phyloP scores from a whole-genome alignment of 2,329 filamentous ascomycete species.

The Cytospora piceicola region DNA sequence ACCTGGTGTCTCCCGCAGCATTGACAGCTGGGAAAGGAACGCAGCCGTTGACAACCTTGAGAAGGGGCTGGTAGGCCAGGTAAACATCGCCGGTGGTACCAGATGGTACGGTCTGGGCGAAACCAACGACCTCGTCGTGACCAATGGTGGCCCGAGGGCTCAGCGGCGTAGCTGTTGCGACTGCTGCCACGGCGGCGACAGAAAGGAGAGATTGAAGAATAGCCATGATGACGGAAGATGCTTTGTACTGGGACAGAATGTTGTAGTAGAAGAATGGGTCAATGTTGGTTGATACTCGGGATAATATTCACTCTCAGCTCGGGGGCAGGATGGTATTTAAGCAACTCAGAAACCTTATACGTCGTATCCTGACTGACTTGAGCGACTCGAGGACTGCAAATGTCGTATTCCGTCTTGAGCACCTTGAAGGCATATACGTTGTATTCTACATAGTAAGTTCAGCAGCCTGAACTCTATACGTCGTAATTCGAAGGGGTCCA shows the following conservation, averaged over 20 bases:
- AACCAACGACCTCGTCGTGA: conserved; percentile 51
- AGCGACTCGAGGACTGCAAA: too few relatives aligned
- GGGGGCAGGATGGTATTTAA: background rate
- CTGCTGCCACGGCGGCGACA: conserved; percentile 7
- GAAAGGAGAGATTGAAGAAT: conserved; percentile 13
- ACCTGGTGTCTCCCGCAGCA: conserved; percentile 60
- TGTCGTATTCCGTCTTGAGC: too few relatives aligned
- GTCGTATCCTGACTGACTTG: too few relatives aligned
- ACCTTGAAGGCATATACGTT: background rate
- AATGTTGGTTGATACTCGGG: background rate
- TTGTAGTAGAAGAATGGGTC: background rate
- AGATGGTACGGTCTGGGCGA: conserved; percentile 56
- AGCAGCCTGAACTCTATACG: background rate
- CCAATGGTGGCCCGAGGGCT: conserved; percentile 36
- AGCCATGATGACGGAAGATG: conserved; percentile 14
- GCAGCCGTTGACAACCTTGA: conserved; percentile 61
- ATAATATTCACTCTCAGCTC: background rate
- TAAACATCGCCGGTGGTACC: conserved; percentile 52
- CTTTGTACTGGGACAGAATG: background rate
- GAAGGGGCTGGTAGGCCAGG: conserved; percentile 58
- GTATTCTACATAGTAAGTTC: too few relatives aligned
- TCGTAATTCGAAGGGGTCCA: background rate
- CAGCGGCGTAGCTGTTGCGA: conserved; percentile 7
- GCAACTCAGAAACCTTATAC: background rate
- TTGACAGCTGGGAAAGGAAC: conserved; percentile 67